phyloP scores from a whole-genome alignment of 2,329 filamentous ascomycete species.

The Verticillium klebahnii region DNA sequence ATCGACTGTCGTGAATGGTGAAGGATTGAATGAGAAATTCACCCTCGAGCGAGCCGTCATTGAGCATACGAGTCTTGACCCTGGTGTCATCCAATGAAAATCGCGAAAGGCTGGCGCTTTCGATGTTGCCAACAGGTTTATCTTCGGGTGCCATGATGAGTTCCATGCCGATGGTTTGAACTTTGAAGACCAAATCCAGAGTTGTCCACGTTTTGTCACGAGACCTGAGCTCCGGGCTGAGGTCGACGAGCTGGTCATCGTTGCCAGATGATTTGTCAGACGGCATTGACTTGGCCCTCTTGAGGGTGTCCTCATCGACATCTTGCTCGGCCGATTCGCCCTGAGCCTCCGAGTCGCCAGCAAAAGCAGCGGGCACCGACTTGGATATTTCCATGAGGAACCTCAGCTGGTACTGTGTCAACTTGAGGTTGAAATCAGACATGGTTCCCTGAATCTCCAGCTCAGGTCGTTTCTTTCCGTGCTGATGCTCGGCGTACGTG shows the following conservation, averaged over 20 bases:
- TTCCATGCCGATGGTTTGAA: conserved; percentile 83
- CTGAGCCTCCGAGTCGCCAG: conserved; percentile 64
- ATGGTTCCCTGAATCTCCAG: conserved; percentile 87
- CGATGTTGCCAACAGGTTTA: conserved; percentile 72
- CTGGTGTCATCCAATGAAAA: conserved; percentile 93
- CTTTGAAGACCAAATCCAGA: conserved; percentile 85
- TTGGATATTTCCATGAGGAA: conserved; percentile 84
- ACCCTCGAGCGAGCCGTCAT: conserved; percentile 84
- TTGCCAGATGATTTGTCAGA: conserved; percentile 26
- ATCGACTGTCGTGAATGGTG: conserved; percentile 89
- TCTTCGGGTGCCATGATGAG: conserved; percentile 73
- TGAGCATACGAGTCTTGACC: conserved; percentile 88
- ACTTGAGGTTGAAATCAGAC: conserved; percentile 84
- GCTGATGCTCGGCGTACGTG: conserved; percentile 82
- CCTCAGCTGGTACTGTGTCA: conserved; percentile 88
- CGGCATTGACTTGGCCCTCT: conserved; percentile 36
- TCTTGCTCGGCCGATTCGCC: conserved; percentile 73
- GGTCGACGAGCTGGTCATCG: conserved; percentile 43
- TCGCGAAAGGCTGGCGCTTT: conserved; percentile 78
- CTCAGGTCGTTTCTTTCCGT: conserved; percentile 75
- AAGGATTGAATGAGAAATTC: conserved; percentile 93
- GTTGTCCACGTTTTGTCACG: conserved; percentile 80
- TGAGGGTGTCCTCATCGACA: conserved; percentile 54
- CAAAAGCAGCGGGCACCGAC: conserved; percentile 84
- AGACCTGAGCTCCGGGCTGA: conserved; percentile 66